Evolutionary conservation across 805 yeast species (phyloP), one percentile per base, ranked within the genome.

Genomic region (Sugiyamaella americana): DNA sequence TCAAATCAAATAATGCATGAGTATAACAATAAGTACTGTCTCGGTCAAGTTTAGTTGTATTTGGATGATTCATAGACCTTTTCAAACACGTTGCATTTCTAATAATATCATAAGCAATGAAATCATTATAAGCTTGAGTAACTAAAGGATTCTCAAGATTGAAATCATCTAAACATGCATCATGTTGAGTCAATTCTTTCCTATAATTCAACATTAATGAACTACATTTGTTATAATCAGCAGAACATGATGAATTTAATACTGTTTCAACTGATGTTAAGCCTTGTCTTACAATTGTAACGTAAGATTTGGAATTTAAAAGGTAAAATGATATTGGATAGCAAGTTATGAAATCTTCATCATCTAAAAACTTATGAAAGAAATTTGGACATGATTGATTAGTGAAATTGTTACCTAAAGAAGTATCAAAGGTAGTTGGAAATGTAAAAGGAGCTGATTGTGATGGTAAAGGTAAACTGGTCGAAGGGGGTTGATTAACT

Each of bases 271-370:
- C 50, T 26, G 50, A 48, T 32, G 39, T 46, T 13, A 49, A 47
- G 23, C 62, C 65, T n/a, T 48, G 43, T 5, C 58, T 54, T n/a
- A 53, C 57, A n/a, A 54, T 48, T 4, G 41, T 26, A 40, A 58
- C 58, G 45, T 60, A 61, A 4, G 64, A 58, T 19, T 56, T 42
- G 5, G 65, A 61, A 42, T 48, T 59, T 44, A 53, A 55, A 8
- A 61, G 54, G 38, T 50, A 59, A 43, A 61, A 61, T 13, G 64
- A 60, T 51, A 61, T 51, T 11, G 66, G 66, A 26, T 50, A 55
- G 50, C 66, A 61, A 16, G 51, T 37, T 18, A 52, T 46, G 41
- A 61, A 61, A 17, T 47, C 40, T 34, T 46, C 46, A 43, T 60
- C 54, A 21, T 40, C 36, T 5, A 60, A 53, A 44, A 61, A 59